Base-by-base conservation (phyloP, 257 asterid genomes). In the Cynanchum wilfordii region DNA sequence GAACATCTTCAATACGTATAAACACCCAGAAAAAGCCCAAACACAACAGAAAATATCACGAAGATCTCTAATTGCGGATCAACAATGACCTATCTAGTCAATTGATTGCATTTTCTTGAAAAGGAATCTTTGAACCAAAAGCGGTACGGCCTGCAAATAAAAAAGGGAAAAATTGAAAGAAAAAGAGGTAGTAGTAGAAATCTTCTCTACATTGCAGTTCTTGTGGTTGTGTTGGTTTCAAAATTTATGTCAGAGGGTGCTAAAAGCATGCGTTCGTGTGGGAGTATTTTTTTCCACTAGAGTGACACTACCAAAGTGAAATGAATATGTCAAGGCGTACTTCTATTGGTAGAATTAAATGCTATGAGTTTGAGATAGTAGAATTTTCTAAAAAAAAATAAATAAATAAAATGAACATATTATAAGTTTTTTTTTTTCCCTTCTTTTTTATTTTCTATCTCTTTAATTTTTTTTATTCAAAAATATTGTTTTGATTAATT, bases 181-280 rank as follows among this genome's bases (percentile, higher is more conserved):
- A n/a, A n/a, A 40, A 9, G 0, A 42, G 47, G 45, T 7, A 42
- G 47, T 7, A 42, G 47, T 42, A 16, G 20, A n/a, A n/a, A n/a
- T n/a, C n/a, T n/a, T n/a, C n/a, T 30, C 25, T 33, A 24, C 3
- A 33, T 33, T 33, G 1, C 5, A 63, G 25, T 16, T 29, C 67
- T 36, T 63, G 68, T 63, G 68, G 68, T 33, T 63, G 68, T 33
- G 68, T 7, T 36, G n/a, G 68, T 12, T 17, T 52, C 22, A 11
- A 63, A 33, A 27, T 29, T 24, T 25, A 27, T 58, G 9, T 58
- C 30, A 13, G 29, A 25, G 29, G 65, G 5, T 25, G 65, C 33
- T 17, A 58, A 58, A 58, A 58, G 38, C 65, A 27, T 58, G 65
- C 11, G 20, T 12, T 10, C 36, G 45, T 40, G 45, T 40, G 45